These are phyloP conservation scores for Aegilops tauschii DNA, from an alignment of 176 grass and related monocot genomes.

Conservation along the genomic window DNA sequence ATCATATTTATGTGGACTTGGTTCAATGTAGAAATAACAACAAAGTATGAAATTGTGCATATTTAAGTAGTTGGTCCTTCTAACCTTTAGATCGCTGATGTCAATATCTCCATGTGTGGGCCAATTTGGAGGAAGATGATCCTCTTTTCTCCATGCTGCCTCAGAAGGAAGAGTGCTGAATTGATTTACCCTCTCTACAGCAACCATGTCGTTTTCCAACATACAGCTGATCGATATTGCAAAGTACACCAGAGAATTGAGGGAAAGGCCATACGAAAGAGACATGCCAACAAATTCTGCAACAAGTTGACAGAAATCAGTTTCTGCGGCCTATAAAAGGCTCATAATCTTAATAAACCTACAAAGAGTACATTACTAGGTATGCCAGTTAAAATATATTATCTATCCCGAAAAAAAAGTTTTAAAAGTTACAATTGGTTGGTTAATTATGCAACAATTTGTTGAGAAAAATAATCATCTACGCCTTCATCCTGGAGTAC, in stretches of 20 bases:
- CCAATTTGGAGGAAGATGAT: conserved; percentile 54
- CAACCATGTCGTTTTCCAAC: conserved; percentile 92
- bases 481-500: not conserved
- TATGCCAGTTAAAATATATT: not conserved
- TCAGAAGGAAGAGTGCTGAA: conserved; percentile 88
- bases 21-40: not conserved
- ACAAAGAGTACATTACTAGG: conserved; percentile 1
- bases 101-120: conserved; percentile 69
- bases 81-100: conserved; percentile 72
- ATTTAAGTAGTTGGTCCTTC: not conserved
- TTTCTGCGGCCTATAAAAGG: not conserved
- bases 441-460: not conserved
- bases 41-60: not conserved
- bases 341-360: conserved; percentile 18
- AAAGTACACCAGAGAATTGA: conserved; percentile 72
- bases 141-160: conserved; percentile 63
- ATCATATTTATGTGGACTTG: not conserved
- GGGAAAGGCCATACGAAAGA: conserved; percentile 89
- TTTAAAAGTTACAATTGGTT: not conserved
- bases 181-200: conserved; percentile 94
- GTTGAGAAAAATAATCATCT: not conserved
- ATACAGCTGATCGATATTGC: conserved; percentile 85
- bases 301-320: not conserved
- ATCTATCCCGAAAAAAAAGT: not conserved
- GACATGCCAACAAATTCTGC: conserved; percentile 95